Base-by-base conservation (phyloP, 306 rosid genomes). In the Phaseolus lunatus region DNA sequence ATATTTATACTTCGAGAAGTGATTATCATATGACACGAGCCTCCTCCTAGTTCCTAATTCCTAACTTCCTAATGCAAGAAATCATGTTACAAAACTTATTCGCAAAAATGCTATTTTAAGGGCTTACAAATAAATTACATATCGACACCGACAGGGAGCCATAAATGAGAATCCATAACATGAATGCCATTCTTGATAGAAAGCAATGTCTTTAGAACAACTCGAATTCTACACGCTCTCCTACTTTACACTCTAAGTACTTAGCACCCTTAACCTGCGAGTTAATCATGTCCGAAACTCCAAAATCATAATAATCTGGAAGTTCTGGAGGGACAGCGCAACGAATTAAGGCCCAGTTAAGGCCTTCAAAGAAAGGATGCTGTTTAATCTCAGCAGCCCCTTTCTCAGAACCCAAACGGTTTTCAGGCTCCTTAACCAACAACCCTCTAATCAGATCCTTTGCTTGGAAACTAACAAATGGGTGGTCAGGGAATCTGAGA, bases 371-470 rank as follows among this genome's bases (percentile, higher is more conserved):
- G 85, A 91, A 91, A 3, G 92, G 94, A 49, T 91, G 96, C 73
- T 83, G 87, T 82, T 91, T 91, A 45, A 91, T 91, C 86, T 91
- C 96, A 35, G 94, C 93, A 0, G 96, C 92, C 0, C 96, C 96
- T 81, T 84, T 89, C 78, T 83, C 87, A 5, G 90, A 79, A 26
- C 94, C 96, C 76, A 91, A 78, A 54, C 96, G 87, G 81, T 84
- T 76, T 70, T 89, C 90, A 2, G 94, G 94, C 75, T 91, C 96
- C 81, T 91, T 91, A 11, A 83, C 94, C 79, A 91, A 75, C 89
- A 91, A 82, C 61, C 86, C 89, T 71, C 87, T 80, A 33, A 91
- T 91, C 77, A 91, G 91, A 85, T 91, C 94, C 81, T 84, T 86
- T 0, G 87, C 94, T 33, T 84, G 88, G 20, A 85, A 86, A 77